These are phyloP conservation scores for Leptodermis oblonga DNA, from an alignment of 257 asterid species.

Conservation along the genomic window DNA sequence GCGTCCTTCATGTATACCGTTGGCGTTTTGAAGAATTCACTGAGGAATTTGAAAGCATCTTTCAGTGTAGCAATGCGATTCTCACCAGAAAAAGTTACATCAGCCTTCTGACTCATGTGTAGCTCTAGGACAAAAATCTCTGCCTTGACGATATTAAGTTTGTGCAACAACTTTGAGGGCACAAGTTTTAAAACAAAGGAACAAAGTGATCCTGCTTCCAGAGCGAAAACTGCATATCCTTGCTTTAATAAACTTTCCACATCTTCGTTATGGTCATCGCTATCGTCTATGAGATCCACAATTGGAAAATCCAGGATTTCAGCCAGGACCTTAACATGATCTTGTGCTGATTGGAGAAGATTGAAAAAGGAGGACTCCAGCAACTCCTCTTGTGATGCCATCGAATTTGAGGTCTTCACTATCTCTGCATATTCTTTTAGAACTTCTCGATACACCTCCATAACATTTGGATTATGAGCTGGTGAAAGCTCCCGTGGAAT, in stretches of 20 bases:
- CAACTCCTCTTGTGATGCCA: too few species aligned
- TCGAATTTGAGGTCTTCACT: not conserved
- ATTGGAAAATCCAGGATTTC: not conserved
- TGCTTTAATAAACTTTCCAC: not conserved
- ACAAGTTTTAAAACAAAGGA: not conserved
- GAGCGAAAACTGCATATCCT: not conserved
- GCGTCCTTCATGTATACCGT: not conserved
- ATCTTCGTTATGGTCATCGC: not conserved
- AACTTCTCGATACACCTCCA: not conserved
- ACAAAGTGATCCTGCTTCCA: not conserved
- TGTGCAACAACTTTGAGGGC: not conserved
- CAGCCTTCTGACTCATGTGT: not conserved
- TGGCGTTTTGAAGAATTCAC: not conserved
- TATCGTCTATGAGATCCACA: not conserved
- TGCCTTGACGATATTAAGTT: not conserved
- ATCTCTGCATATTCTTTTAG: not conserved
- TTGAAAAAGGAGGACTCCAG: not conserved
- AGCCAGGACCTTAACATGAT: not conserved
- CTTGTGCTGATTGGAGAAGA: not conserved
- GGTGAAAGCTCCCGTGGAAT: not conserved
- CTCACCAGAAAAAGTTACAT: too few species aligned
- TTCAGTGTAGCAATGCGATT: not conserved
- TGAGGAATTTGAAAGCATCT: not conserved
- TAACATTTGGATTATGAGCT: not conserved
- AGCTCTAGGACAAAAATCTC: not conserved